Percentiles rank a stretch among this genome's conserved stretches.
phyloP scores from a whole-genome alignment of 306 rosid genomes.

The Vicia sativa region DNA sequence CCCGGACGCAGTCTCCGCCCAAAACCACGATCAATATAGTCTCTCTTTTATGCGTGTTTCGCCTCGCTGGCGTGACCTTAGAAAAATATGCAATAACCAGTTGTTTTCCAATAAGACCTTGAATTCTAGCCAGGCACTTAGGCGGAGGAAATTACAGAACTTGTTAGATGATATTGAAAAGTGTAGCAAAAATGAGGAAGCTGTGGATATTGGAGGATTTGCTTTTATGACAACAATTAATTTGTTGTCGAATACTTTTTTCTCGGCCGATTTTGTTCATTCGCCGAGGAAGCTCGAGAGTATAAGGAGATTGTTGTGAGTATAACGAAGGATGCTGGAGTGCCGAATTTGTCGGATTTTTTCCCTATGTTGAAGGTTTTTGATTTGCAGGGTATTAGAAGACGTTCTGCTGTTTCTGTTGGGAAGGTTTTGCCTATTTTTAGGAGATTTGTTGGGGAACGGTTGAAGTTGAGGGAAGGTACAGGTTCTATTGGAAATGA shows the following conservation, averaged over 20 bases:
- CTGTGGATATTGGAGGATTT: conserved; percentile 45
- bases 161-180: conserved; percentile 9
- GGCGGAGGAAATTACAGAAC: conserved; percentile 41
- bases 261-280: conserved; percentile 47
- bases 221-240: conserved; percentile 45
- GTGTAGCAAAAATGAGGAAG: conserved; percentile 33
- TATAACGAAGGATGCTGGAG: conserved; percentile 35
- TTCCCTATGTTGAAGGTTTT: conserved; percentile 22
- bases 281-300: conserved; percentile 19
- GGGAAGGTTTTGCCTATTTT: conserved; percentile 36
- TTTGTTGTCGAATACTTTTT: conserved; percentile 47
- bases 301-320: conserved; percentile 35
- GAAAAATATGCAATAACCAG: conserved; percentile 38
- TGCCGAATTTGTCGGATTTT: conserved; percentile 35
- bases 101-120: conserved; percentile 44
- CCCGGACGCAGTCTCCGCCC: conserved; percentile 20
- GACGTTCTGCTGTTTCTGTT: conserved; percentile 11
- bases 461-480: conserved; percentile 37
- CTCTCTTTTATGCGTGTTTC: conserved; percentile 38
- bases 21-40: conserved; percentile 33
- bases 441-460: conserved; percentile 30
- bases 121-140: conserved; percentile 30
- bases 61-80: conserved; percentile 34
- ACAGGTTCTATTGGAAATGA: not conserved
- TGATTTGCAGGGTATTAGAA: conserved; percentile 31